Conservation (phyloP, 177 flowering plant genomes). For the Vitis hybrid region DNA sequence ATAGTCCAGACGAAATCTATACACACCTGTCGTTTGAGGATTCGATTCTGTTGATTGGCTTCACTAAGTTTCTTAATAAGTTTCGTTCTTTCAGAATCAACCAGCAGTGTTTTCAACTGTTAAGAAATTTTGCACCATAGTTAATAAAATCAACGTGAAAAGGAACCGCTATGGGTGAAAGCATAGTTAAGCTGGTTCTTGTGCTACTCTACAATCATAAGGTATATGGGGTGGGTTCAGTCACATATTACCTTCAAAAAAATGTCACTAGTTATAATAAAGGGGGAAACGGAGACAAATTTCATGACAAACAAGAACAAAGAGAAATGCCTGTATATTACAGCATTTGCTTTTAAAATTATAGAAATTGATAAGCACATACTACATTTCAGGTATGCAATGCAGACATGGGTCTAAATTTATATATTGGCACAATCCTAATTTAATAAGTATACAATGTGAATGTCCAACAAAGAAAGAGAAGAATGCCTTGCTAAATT, state of each 20-base stretch:
- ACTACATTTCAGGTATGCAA: too few relatives aligned
- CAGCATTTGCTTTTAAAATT: too few relatives aligned
- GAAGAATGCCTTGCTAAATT: too few relatives aligned
- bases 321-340: too few relatives aligned
- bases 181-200: background rate
- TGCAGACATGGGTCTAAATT: too few relatives aligned
- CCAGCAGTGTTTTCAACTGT: slow-evolving; percentile 66
- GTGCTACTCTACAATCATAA: background rate
- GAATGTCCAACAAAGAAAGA: too few relatives aligned
- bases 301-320: background rate
- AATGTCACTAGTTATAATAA: background rate
- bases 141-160: background rate
- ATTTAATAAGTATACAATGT: too few relatives aligned
- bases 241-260: background rate
- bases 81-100: slow-evolving; percentile 73
- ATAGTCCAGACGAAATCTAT: background rate
- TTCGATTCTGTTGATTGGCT: slow-evolving; percentile 89
- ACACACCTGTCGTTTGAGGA: slow-evolving; percentile 86
- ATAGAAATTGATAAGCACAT: too few relatives aligned
- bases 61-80: slow-evolving; percentile 79
- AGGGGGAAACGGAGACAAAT: background rate
- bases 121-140: background rate
- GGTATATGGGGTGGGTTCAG: slow-evolving; percentile 1
- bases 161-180: background rate
- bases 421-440: too few relatives aligned